Evolutionary conservation across 768 basidiomycete species (phyloP).

Genomic region (Pulveroboletus sp.): DNA sequence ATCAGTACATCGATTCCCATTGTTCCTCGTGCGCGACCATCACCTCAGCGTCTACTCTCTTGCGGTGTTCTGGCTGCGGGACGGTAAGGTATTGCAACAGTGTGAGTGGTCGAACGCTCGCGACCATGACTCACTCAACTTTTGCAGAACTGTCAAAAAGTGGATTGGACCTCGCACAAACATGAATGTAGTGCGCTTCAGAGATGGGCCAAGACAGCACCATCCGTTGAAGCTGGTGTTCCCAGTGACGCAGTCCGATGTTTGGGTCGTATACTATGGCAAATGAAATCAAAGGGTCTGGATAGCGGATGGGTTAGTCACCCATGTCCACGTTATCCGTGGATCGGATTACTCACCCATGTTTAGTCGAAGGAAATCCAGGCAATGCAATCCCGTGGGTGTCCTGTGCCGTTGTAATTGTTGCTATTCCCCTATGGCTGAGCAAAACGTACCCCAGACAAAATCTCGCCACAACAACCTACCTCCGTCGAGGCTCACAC

Average conservation of each 20-base stretch:
- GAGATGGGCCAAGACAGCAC: conserved; percentile 50
- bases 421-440: background rate
- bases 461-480: conserved; percentile 44
- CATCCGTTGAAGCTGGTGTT: conserved; percentile 42
- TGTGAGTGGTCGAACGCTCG: conserved; percentile 38
- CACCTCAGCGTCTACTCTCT: conserved; percentile 40
- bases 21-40: conserved; percentile 67
- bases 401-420: background rate
- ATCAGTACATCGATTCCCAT: conserved; percentile 50
- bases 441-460: conserved; percentile 51
- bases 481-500: conserved; percentile 54
- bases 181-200: conserved; percentile 71
- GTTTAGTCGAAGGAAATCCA: conserved; percentile 59
- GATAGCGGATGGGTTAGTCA: conserved; percentile 55
- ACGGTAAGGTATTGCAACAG: conserved; percentile 70
- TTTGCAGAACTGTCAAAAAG: conserved; percentile 59
- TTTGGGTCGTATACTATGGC: conserved; percentile 73
- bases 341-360: background rate
- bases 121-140: background rate
- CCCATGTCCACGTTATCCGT: background rate
- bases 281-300: conserved; percentile 49
- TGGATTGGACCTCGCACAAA: conserved; percentile 75
- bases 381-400: conserved; percentile 73
- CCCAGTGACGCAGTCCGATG: conserved; percentile 80
- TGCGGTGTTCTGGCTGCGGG: conserved; percentile 73